A percentile compares a stretch with the other conserved stretches of the same genome.
These are phyloP conservation scores for Aspergillus sp. DNA, from an alignment of 2,329 filamentous ascomycete genomes.

Conservation along the genomic window DNA sequence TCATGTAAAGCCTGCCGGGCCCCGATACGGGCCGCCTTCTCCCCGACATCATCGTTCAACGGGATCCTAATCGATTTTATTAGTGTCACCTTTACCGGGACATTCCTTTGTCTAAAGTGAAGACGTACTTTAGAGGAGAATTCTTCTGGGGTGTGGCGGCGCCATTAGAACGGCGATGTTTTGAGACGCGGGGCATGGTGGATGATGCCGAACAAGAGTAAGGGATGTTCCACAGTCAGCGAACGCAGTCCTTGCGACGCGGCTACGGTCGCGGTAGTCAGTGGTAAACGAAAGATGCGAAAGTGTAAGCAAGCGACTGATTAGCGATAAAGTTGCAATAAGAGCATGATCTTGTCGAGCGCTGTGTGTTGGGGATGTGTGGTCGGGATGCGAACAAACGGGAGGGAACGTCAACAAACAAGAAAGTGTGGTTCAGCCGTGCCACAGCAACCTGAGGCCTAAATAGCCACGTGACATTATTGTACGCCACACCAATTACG, in stretches of 20 bases:
- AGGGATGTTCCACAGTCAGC: conserved; percentile 19
- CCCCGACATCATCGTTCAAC: conserved; percentile 89
- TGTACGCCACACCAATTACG: neutral
- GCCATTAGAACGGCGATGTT: conserved; percentile 48
- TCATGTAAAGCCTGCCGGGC: conserved; percentile 86
- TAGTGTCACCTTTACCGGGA: neutral
- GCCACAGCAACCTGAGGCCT: conserved; percentile 22
- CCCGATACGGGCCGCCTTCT: conserved; percentile 85
- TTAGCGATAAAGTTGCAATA: neutral
- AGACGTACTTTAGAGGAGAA: conserved; percentile 50
- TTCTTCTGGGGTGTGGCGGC: conserved; percentile 53
- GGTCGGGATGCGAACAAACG: neutral
- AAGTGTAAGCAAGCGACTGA: neutral
- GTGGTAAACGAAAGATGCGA: neutral
- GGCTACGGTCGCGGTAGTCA: neutral
- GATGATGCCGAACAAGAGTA: conserved; percentile 13
- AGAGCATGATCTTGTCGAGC: conserved; percentile 1
- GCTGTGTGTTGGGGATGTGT: conserved; percentile 6
- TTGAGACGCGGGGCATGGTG: conserved; percentile 57
- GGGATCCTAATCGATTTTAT: conserved; percentile 66
- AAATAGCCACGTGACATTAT: conserved; percentile 4
- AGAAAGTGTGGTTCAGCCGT: conserved; percentile 39
- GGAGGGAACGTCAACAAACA: conserved; percentile 26
- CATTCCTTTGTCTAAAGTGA: neutral
- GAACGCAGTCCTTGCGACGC: neutral